phyloP scores from a whole-genome alignment of 371 early-diverging fungal genomes.

The Apophysomyces elegans region DNA sequence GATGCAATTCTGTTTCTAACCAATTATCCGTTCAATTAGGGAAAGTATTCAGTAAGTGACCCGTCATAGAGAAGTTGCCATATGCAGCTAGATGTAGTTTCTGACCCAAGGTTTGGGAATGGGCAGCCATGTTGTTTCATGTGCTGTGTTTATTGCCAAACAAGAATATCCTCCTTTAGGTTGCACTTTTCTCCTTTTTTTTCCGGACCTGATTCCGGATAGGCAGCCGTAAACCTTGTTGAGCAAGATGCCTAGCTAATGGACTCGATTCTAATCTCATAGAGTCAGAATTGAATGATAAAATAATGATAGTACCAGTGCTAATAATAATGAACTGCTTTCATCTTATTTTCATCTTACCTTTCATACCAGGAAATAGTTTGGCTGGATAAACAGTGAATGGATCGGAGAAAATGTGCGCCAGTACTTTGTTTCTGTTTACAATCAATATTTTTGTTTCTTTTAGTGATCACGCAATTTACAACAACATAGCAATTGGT shows the following conservation, averaged over 20 bases:
- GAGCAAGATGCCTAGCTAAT: conserved; percentile 66
- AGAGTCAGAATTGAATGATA: too few relatives aligned
- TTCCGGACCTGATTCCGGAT: conserved; percentile 49
- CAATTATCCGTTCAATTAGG: too few relatives aligned
- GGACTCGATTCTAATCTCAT: conserved; percentile 58
- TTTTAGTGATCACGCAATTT: too few relatives aligned
- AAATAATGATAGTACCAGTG: too few relatives aligned
- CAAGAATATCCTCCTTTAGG: background rate
- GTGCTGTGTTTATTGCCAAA: background rate
- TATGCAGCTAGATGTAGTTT: background rate
- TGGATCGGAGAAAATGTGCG: conserved; percentile 42
- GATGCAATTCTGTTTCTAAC: too few relatives aligned
- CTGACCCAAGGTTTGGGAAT: conserved; percentile 5
- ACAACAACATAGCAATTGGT: background rate
- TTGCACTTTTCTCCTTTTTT: conserved; percentile 20
- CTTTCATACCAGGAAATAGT: conserved; percentile 69
- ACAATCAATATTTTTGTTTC: background rate
- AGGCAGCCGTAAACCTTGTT: conserved; percentile 69
- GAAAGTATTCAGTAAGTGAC: too few relatives aligned
- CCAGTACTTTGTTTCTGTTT: conserved; percentile 25
- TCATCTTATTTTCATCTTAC: conserved; percentile 27
- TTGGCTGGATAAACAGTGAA: conserved; percentile 60
- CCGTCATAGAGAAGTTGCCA: background rate
- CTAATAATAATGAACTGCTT: too few relatives aligned
- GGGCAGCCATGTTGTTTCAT: background rate